These are phyloP conservation scores for Persicaria maculosa DNA, from an alignment of 148 eudicot genomes.

Conservation along the genomic window DNA sequence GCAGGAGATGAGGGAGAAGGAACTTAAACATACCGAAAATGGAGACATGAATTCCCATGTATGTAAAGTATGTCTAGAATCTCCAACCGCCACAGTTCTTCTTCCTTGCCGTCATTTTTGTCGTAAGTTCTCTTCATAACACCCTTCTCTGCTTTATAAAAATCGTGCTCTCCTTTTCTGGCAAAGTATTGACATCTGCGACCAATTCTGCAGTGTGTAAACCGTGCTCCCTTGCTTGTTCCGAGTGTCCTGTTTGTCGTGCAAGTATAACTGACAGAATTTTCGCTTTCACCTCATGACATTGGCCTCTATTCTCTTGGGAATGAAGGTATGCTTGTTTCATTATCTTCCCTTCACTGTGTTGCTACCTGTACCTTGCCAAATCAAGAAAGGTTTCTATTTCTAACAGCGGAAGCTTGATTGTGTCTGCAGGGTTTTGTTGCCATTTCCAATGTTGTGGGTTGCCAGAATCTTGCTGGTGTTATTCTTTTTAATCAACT, in stretches of 20 bases:
- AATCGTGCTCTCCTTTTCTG: too few species aligned
- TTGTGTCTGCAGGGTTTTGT: constrained; percentile 8
- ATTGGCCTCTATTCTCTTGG: not conserved
- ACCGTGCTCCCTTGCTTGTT: constrained; percentile 58
- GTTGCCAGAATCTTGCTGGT: not conserved
- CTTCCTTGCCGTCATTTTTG: constrained; percentile 89
- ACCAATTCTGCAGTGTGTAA: constrained; percentile 64
- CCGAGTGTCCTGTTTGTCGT: constrained; percentile 57
- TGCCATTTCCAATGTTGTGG: constrained; percentile 18
- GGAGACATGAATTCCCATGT: constrained; percentile 75
- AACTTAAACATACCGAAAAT: constrained; percentile 35
- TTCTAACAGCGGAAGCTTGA: not conserved
- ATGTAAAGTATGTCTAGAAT: constrained; percentile 91
- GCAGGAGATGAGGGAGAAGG: constrained; percentile 98
- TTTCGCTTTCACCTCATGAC: constrained; percentile 34
- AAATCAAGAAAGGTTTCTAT: not conserved
- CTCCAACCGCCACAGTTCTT: constrained; percentile 71
- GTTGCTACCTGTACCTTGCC: not conserved
- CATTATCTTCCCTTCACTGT: not conserved
- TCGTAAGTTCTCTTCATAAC: constrained; percentile 34
- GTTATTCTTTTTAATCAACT: not conserved
- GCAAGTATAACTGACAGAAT: constrained; percentile 50
- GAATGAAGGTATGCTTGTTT: constrained; percentile 6
- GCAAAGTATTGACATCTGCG: too few species aligned
- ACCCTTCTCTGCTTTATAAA: too few species aligned